These are phyloP conservation scores for Zizania palustris DNA, from an alignment of 202 grass and related monocot genomes.

Conservation along the genomic window DNA sequence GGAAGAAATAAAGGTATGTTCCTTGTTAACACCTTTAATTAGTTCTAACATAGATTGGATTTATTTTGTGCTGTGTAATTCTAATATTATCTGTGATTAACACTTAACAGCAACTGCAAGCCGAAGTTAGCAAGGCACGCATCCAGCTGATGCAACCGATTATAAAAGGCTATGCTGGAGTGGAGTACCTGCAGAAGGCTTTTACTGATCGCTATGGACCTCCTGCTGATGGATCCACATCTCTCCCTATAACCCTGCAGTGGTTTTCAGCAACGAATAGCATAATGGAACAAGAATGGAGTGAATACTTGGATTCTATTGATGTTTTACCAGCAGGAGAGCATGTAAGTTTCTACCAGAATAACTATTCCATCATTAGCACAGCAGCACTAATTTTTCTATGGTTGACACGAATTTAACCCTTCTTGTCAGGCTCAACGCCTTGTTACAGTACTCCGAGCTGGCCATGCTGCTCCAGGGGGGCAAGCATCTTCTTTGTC, in stretches of 20 bases:
- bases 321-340: constrained; percentile 53
- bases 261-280: constrained; percentile 58
- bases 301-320: constrained; percentile 57
- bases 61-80: not conserved
- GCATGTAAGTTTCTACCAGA: constrained; percentile 39
- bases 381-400: constrained; percentile 12
- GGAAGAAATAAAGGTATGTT: constrained; percentile 82
- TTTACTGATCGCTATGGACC: constrained; percentile 68
- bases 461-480: constrained; percentile 56
- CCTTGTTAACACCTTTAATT: constrained; percentile 23
- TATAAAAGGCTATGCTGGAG: constrained; percentile 76
- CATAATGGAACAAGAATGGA: constrained; percentile 70
- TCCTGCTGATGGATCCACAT: constrained; percentile 48
- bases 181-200: constrained; percentile 90
- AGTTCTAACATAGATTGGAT: not conserved
- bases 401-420: constrained; percentile 1
- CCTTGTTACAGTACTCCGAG: constrained; percentile 65
- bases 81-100: constrained; percentile 33
- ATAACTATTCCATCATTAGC: not conserved
- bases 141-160: constrained; percentile 80
- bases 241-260: constrained; percentile 54
- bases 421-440: constrained; percentile 50
- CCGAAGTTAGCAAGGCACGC: constrained; percentile 74
- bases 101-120: constrained; percentile 77
- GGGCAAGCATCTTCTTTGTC: constrained; percentile 6